These are phyloP conservation scores for Boletus vermiculosoides DNA, from an alignment of 768 basidiomycete species.

Conservation along the genomic window DNA sequence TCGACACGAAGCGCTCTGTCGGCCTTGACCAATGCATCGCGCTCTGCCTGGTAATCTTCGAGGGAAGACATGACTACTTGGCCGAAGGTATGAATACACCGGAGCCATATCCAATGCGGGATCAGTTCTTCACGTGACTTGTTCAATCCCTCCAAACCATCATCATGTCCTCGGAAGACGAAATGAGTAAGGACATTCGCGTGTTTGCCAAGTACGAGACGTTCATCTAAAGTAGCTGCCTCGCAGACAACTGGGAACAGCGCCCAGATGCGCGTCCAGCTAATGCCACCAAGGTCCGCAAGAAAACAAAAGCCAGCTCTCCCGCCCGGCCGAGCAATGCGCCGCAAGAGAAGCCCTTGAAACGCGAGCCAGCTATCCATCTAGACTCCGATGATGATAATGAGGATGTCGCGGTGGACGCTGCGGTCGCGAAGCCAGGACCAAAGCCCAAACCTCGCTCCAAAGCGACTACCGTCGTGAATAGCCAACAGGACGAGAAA, in stretches of 20 bases:
- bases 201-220: slow-evolving; percentile 1
- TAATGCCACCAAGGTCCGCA: slow-evolving; percentile 18
- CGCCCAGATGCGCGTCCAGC: slow-evolving; percentile 6
- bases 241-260: slow-evolving; percentile 25
- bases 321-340: slow-evolving; percentile 12
- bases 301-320: slow-evolving; percentile 16
- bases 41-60: slow-evolving; percentile 24
- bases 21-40: slow-evolving; percentile 30
- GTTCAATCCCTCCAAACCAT: background rate
- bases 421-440: background rate
- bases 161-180: slow-evolving; percentile 34
- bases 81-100: too few species aligned
- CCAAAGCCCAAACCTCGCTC: slow-evolving; percentile 20
- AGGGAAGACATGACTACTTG: background rate
- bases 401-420: slow-evolving; percentile 1
- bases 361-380: slow-evolving; percentile 4
- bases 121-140: slow-evolving; percentile 10
- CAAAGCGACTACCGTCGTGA: slow-evolving; percentile 7
- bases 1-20: slow-evolving; percentile 58
- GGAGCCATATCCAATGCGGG: background rate
- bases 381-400: slow-evolving; percentile 1
- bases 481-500: slow-evolving; percentile 7
- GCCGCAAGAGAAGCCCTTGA: slow-evolving; percentile 18
- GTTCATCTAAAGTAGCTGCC: slow-evolving; percentile 27
- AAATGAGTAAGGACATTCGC: slow-evolving; percentile 27